phyloP scores from a whole-genome alignment of 805 yeast species.

The Yamadazyma tumulicola region DNA sequence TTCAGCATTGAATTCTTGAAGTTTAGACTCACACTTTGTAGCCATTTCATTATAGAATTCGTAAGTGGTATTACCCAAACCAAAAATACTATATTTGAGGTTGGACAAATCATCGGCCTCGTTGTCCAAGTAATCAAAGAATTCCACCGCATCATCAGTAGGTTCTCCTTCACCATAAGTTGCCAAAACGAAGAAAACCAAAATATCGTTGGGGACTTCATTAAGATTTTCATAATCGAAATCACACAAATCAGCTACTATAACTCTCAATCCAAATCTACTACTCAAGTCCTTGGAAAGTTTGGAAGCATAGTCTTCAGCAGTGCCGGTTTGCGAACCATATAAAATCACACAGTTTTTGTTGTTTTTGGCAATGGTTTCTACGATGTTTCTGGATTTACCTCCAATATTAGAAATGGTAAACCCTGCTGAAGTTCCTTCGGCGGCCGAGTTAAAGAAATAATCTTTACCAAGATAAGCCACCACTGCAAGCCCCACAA shows the following conservation, averaged over 20 bases:
- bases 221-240: slow-evolving; percentile 79
- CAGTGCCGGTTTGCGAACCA: slow-evolving; percentile 98
- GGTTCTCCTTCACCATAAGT: slow-evolving; percentile 99
- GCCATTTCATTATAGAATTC: slow-evolving; percentile 88
- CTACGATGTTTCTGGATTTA: slow-evolving; percentile 54
- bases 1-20: slow-evolving; percentile 64
- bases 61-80: slow-evolving; percentile 92
- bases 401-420: slow-evolving; percentile 26
- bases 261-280: slow-evolving; percentile 73
- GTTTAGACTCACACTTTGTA: slow-evolving; percentile 50
- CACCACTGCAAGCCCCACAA: slow-evolving; percentile 60
- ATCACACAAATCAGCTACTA: slow-evolving; percentile 86
- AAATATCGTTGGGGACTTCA: slow-evolving; percentile 57
- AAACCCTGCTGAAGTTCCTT: slow-evolving; percentile 25
- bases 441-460: slow-evolving; percentile 36
- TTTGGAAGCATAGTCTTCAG: slow-evolving; percentile 93
- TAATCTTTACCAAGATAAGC: slow-evolving; percentile 66
- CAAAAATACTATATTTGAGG: slow-evolving; percentile 73
- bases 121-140: slow-evolving; percentile 63
- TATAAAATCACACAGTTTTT: slow-evolving; percentile 79
- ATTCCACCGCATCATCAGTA: slow-evolving; percentile 87
- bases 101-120: slow-evolving; percentile 55
- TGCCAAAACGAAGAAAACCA: slow-evolving; percentile 70
- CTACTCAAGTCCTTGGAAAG: slow-evolving; percentile 85
- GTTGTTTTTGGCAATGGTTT: slow-evolving; percentile 53